Percentiles rank a stretch among this genome's conserved stretches.
Evolutionary conservation across 192 early-diverging fungal species (phyloP).

Genomic region (Mortierella antarctica): DNA sequence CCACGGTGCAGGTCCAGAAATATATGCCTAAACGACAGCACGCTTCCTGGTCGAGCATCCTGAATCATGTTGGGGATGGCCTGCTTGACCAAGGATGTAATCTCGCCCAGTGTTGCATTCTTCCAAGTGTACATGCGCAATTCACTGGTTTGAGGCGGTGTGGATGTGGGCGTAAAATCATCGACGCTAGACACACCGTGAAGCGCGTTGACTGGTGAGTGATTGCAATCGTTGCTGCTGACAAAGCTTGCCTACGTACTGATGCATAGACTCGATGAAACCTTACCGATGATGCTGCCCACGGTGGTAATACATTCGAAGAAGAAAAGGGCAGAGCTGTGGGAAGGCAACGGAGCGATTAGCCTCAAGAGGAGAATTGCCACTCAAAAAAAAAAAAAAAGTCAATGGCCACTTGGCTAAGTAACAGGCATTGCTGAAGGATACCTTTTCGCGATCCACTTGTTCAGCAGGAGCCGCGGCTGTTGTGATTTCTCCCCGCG

Average conservation of each 20-base stretch:
- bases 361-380: no score
- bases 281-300: slow-evolving; percentile 33
- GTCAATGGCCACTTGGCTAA: neutral
- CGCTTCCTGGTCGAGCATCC: slow-evolving; percentile 13
- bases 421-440: no score
- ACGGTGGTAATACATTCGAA: slow-evolving; percentile 34
- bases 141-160: slow-evolving; percentile 22
- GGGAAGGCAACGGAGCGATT: neutral
- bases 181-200: slow-evolving; percentile 2
- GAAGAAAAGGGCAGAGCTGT: slow-evolving; percentile 43
- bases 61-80: slow-evolving; percentile 28
- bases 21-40: slow-evolving; percentile 37
- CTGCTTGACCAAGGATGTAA: slow-evolving; percentile 28
- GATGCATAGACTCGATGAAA: neutral
- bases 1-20: slow-evolving; percentile 16
- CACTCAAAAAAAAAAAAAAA: neutral
- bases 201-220: neutral
- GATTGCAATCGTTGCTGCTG: neutral
- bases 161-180: slow-evolving; percentile 20
- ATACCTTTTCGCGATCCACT: slow-evolving; percentile 20
- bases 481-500: neutral
- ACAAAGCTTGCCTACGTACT: neutral
- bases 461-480: neutral
- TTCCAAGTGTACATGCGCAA: slow-evolving; percentile 48
- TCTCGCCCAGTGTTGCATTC: slow-evolving; percentile 45